Percentiles rank a stretch among this genome's conserved stretches.
Evolutionary conservation across 768 basidiomycete species (phyloP).

Genomic region (Tricholoma saponaceum): DNA sequence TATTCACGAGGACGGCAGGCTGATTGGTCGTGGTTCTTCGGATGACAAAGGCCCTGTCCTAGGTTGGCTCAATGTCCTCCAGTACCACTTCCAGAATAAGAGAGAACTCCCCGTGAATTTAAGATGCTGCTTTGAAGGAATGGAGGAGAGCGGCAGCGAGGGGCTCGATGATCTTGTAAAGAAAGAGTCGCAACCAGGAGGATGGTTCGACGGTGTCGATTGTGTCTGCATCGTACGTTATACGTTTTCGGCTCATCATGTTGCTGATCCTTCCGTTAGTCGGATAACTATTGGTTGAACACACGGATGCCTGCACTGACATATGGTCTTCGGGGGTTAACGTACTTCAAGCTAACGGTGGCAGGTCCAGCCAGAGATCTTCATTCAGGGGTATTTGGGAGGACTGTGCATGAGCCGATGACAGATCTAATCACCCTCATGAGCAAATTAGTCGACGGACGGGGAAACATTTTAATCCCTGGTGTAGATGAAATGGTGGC

Average conservation of each 20-base stretch:
- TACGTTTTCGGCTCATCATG: background rate
- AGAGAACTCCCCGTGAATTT: slow-evolving; percentile 85
- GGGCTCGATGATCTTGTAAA: slow-evolving; percentile 86
- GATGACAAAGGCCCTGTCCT: slow-evolving; percentile 91
- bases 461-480: slow-evolving; percentile 84
- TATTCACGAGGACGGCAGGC: slow-evolving; percentile 41
- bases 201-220: slow-evolving; percentile 86
- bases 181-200: slow-evolving; percentile 64
- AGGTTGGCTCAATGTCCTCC: slow-evolving; percentile 87
- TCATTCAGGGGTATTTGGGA: slow-evolving; percentile 86
- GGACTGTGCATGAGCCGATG: slow-evolving; percentile 88
- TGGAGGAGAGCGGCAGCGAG: slow-evolving; percentile 94
- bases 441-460: slow-evolving; percentile 75
- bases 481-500: slow-evolving; percentile 86
- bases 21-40: slow-evolving; percentile 84
- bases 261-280: slow-evolving; percentile 34
- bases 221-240: slow-evolving; percentile 84
- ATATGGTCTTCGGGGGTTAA: slow-evolving; percentile 84
- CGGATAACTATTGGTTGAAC: slow-evolving; percentile 94
- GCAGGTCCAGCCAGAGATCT: slow-evolving; percentile 84
- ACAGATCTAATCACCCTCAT: slow-evolving; percentile 84
- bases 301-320: slow-evolving; percentile 76
- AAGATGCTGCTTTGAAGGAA: slow-evolving; percentile 91
- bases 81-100: slow-evolving; percentile 69
- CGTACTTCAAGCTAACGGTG: slow-evolving; percentile 81